Evolutionary conservation across 768 basidiomycete genomes (phyloP), one percentile per base, ranked within the genome.

Genomic region (Lanmaoa rubissima): DNA sequence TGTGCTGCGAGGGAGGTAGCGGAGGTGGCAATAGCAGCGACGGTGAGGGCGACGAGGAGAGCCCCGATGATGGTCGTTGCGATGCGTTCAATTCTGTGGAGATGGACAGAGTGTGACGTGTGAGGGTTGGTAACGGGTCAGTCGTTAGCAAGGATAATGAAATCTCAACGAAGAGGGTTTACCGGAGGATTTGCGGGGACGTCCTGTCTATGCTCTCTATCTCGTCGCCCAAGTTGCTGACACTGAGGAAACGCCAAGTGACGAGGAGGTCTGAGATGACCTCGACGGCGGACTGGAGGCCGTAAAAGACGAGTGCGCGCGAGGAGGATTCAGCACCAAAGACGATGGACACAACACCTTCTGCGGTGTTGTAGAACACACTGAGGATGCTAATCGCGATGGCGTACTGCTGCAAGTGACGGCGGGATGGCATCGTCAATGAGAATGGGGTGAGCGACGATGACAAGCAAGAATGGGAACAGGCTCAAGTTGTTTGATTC

Each of bases 211-310:
- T 8, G 43, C 1, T 31, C 24, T 54, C 51, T 28, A 35, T 54
- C 57, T 76, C 74, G 42, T 78, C 71, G 13, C 73, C 72, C 19
- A 73, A 71, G 43, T 65, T 70, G 7, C 62, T 60, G 11, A 72
- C 65, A 16, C 69, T 54, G 32, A 72, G 41, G 54, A 80, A 81
- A 32, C 79, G 67, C 79, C 79, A 81, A 12, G 77, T 58, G 26
- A 80, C 79, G 14, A 80, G 68, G 45, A 66, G 31, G 4, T 78
- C 72, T 19, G 79, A 80, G 48, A 75, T 65, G 35, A 80, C 78
- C 56, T 80, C 79, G 39, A 79, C 76, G 4, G 62, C 76, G 0
- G 79, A 80, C 42, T 80, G 80, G 16, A 81, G 72, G 1, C 80
- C 79, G 46, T 77, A 81, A 66, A 80, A 80, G 28, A 80, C 66